Percentiles rank a stretch among this genome's conserved stretches.
Conservation (phyloP, 2,329 filamentous ascomycete species). For the Chaetomium olivaceum region DNA sequence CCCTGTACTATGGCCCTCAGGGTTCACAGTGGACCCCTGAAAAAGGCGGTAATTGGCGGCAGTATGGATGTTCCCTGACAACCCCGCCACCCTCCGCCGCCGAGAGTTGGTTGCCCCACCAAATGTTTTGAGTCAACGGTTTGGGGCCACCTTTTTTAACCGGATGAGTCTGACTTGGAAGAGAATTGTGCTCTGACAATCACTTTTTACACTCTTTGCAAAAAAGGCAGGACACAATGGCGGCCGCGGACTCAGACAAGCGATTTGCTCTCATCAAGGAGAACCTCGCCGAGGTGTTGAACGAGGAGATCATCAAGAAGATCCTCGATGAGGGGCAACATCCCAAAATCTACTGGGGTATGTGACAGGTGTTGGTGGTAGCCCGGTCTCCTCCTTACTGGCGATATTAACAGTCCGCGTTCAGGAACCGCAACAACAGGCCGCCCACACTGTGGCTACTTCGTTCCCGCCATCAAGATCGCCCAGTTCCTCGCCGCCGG, state of each 20-base stretch:
- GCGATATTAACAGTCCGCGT: background rate
- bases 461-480: constrained; percentile 85
- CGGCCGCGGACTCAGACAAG: constrained; percentile 39
- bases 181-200: background rate
- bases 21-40: constrained; percentile 4
- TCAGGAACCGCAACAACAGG: constrained; percentile 78
- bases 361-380: constrained; percentile 19
- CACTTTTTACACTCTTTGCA: background rate
- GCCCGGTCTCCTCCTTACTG: background rate
- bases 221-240: constrained; percentile 22
- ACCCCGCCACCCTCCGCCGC: constrained; percentile 22
- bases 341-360: constrained; percentile 82
- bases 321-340: constrained; percentile 69
- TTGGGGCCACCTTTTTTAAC: constrained; percentile 13
- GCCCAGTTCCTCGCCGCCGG: constrained; percentile 83
- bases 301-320: constrained; percentile 78
- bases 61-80: constrained; percentile 5
- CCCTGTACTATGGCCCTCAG: background rate
- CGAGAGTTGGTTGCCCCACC: constrained; percentile 22
- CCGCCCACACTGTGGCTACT: constrained; percentile 86
- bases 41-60: constrained; percentile 20
- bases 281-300: constrained; percentile 80
- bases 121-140: constrained; percentile 25
- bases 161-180: background rate
- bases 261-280: constrained; percentile 69